Evolutionary conservation across 768 basidiomycete species (phyloP).

Genomic region (Gloeophyllum trabeum): DNA sequence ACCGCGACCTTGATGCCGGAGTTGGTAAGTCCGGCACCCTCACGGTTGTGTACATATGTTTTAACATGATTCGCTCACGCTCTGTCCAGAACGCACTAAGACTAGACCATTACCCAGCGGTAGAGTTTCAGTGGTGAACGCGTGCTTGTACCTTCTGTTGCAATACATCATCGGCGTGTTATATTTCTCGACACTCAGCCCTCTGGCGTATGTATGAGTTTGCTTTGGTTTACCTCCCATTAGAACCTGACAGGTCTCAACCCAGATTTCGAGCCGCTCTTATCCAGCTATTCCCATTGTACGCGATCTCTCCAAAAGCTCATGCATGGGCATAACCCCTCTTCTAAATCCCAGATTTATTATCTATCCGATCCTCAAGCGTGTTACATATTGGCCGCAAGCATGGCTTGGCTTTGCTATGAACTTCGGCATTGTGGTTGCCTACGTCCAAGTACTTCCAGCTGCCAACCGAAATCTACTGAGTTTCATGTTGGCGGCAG

Average conservation of each 20-base stretch:
- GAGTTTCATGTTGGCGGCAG: slow-evolving; percentile 1
- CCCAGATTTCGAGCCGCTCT: not conserved
- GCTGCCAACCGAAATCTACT: slow-evolving; percentile 15
- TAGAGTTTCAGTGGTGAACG: slow-evolving; percentile 10
- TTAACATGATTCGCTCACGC: not conserved
- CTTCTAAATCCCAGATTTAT: slow-evolving; percentile 12
- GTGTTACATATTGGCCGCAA: slow-evolving; percentile 49
- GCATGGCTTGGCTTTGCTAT: slow-evolving; percentile 50
- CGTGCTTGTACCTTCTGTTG: slow-evolving; percentile 8
- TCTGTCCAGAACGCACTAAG: slow-evolving; percentile 3
- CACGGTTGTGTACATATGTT: not conserved
- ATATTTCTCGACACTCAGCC: not conserved
- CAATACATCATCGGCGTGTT: slow-evolving; percentile 10
- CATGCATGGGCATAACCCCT: not conserved
- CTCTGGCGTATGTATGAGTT: not conserved
- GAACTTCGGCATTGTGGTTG: slow-evolving; percentile 40
- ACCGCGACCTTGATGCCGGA: slow-evolving; percentile 37
- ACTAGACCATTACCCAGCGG: slow-evolving; percentile 10
- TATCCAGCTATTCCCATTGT: not conserved
- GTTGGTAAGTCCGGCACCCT: slow-evolving; percentile 27
- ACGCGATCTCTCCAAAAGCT: not conserved
- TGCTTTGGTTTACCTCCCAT: not conserved
- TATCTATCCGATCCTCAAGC: slow-evolving; percentile 43
- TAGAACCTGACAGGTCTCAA: not conserved
- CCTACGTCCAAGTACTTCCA: slow-evolving; percentile 31